Percentiles rank a stretch among this genome's conserved stretches.
Evolutionary conservation across 1,284 basidiomycete genomes (phyloP).

Genomic region (Puccinia polysora): DNA sequence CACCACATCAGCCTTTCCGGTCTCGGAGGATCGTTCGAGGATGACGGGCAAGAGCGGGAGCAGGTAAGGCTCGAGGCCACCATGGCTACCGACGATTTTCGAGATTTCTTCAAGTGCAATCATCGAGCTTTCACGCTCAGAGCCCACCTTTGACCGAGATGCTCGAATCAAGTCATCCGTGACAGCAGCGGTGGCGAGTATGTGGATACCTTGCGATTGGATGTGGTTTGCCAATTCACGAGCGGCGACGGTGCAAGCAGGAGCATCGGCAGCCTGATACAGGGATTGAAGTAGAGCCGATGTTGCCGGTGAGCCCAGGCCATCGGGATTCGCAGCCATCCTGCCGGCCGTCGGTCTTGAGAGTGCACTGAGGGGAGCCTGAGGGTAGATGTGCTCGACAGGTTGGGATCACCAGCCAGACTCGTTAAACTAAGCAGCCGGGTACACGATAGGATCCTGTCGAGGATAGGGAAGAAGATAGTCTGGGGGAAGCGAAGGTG

Average conservation of each 20-base stretch:
- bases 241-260: conserved; percentile 50
- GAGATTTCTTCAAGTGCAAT: conserved; percentile 60
- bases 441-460: no score
- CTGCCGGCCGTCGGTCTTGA: no score
- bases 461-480: no score
- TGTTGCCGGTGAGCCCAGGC: conserved; percentile 41
- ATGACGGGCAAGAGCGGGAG: conserved; percentile 72
- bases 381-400: no score
- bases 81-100: conserved; percentile 63
- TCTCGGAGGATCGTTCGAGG: conserved; percentile 86
- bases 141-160: conserved; percentile 81
- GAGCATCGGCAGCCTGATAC: conserved; percentile 47
- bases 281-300: conserved; percentile 50
- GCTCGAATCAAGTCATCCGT: conserved; percentile 55
- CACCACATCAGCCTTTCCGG: conserved; percentile 68
- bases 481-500: no score
- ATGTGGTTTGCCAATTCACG: conserved; percentile 53
- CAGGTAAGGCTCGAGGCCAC: conserved; percentile 74
- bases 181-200: conserved; percentile 52
- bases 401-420: no score
- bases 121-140: conserved; percentile 84
- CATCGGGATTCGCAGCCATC: conserved; percentile 70
- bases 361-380: no score
- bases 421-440: no score
- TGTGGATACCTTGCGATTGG: conserved; percentile 52